These are phyloP conservation scores for Colletotrichum acutatum DNA, from an alignment of 2,329 filamentous ascomycete species.

Conservation along the genomic window DNA sequence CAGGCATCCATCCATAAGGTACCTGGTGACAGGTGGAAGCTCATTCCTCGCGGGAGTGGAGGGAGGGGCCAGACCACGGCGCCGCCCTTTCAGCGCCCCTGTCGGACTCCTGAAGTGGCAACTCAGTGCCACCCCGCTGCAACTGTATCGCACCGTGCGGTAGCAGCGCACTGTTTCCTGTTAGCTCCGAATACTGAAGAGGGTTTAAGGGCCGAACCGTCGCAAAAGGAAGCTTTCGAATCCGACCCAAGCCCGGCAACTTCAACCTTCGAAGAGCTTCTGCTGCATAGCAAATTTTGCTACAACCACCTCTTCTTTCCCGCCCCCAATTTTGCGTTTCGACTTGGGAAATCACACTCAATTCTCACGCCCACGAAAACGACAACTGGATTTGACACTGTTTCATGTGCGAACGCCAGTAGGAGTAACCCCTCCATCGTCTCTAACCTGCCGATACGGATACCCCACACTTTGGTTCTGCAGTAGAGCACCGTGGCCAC, in stretches of 20 bases:
- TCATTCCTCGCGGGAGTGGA: background rate
- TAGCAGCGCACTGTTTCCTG: constrained; percentile 20
- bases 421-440: background rate
- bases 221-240: constrained; percentile 28
- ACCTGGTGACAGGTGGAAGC: background rate
- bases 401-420: constrained; percentile 12
- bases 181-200: constrained; percentile 22
- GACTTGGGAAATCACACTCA: background rate
- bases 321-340: background rate
- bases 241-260: constrained; percentile 23
- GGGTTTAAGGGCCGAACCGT: constrained; percentile 35
- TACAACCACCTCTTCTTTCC: constrained; percentile 3
- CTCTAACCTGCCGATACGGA: constrained; percentile 13
- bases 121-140: constrained; percentile 13
- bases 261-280: constrained; percentile 34
- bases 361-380: background rate
- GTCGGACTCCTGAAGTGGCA: constrained; percentile 25
- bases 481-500: background rate
- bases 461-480: constrained; percentile 27
- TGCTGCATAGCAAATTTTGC: constrained; percentile 26
- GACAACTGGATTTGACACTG: constrained; percentile 2
- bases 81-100: constrained; percentile 17
- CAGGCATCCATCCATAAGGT: too few species aligned
- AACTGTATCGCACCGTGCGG: constrained; percentile 18
- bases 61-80: constrained; percentile 13